Evolutionary conservation across 352 stramenopile genomes (phyloP).

Genomic region (Thalassiosira livingstoniorum): DNA sequence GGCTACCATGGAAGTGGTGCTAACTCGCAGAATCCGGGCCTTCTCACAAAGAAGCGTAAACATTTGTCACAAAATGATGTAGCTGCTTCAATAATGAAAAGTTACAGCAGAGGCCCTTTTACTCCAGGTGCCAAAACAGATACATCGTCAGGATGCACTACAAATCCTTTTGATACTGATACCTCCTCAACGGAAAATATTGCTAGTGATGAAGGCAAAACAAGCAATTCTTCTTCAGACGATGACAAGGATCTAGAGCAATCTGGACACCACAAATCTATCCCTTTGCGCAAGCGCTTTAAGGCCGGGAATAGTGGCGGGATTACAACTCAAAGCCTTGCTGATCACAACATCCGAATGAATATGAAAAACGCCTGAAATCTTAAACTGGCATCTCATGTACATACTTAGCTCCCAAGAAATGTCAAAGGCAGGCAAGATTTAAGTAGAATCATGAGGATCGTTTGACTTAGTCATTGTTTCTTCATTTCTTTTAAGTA

Average conservation of each 20-base stretch:
- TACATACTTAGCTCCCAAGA: no score
- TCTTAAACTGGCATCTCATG: no score
- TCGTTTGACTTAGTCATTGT: no score
- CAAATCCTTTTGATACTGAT: constrained; percentile 15
- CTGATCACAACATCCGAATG: constrained; percentile 9
- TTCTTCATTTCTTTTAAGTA: background rate
- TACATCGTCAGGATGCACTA: constrained; percentile 9
- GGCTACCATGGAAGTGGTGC: background rate
- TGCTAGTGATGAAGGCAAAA: constrained; percentile 9
- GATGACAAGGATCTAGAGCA: background rate
- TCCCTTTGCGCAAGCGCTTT: constrained; percentile 6
- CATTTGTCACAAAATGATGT: background rate
- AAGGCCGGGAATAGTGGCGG: background rate
- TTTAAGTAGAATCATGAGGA: no score
- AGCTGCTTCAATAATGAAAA: background rate
- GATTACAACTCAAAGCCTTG: background rate
- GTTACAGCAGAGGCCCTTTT: background rate
- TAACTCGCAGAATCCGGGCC: background rate
- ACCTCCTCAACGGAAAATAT: constrained; percentile 7
- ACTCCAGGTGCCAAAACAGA: background rate
- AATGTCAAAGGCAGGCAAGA: no score
- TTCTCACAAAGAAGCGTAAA: background rate
- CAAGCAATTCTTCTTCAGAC: constrained; percentile 20
- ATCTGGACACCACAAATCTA: background rate
- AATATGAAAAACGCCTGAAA: background rate